phyloP scores from a whole-genome alignment of 148 eudicot genomes.

The Hydrangea macrophylla region DNA sequence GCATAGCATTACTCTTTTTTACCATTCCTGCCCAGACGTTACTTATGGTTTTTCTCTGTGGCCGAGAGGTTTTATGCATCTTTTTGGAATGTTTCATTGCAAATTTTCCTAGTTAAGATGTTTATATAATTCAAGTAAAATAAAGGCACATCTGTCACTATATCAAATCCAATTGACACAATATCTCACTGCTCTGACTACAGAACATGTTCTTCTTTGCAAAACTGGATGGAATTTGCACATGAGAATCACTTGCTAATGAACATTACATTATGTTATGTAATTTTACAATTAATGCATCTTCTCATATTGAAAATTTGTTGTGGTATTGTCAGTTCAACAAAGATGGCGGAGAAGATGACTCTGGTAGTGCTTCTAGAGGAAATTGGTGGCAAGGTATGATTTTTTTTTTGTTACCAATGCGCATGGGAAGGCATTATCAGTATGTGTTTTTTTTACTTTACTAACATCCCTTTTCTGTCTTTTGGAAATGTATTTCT shows the following conservation, averaged over 20 bases:
- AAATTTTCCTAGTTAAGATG: not conserved
- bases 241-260: not conserved
- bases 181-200: not conserved
- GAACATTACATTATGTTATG: not conserved
- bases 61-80: not conserved
- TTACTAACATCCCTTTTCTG: not conserved
- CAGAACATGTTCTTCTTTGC: not conserved
- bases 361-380: constrained; percentile 62
- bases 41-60: not conserved
- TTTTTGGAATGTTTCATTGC: not conserved
- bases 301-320: not conserved
- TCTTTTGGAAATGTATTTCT: not conserved
- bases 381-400: constrained; percentile 98
- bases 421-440: not conserved
- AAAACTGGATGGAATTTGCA: not conserved
- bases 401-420: not conserved
- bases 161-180: not conserved
- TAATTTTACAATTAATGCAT: not conserved
- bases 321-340: constrained; percentile 28
- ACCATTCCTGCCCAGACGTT: no score
- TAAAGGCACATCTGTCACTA: no score
- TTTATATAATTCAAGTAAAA: no score
- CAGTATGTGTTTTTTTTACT: not conserved
- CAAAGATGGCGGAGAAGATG: constrained; percentile 76
- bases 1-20: no score